These are phyloP conservation scores for Claviceps quebecensis DNA, from an alignment of 2,329 filamentous ascomycete genomes.

Conservation along the genomic window DNA sequence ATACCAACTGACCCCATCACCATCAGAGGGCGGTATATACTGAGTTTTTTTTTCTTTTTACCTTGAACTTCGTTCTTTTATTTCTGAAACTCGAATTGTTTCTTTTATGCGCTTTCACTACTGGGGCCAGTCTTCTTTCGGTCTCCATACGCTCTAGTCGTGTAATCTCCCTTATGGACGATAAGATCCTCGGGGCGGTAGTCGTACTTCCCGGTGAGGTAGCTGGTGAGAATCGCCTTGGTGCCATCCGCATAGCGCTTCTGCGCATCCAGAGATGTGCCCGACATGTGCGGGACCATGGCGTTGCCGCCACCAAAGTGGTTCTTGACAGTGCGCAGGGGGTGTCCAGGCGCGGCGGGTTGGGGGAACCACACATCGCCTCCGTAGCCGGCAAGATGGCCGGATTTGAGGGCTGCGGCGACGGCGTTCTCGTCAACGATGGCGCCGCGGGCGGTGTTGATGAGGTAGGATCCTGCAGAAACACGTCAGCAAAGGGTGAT, in stretches of 20 bases:
- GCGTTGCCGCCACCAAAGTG: conserved; percentile 94
- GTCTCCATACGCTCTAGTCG: conserved; percentile 86
- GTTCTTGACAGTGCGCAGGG: conserved; percentile 83
- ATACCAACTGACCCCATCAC: no score
- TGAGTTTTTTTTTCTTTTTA: no score
- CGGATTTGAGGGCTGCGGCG: conserved; percentile 78
- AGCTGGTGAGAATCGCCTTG: conserved; percentile 83
- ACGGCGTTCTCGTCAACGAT: conserved; percentile 99
- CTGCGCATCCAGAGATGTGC: conserved; percentile 96
- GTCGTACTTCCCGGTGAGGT: conserved; percentile 76
- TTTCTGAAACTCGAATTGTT: neutral
- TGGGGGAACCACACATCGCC: conserved; percentile 96
- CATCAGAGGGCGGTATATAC: no score
- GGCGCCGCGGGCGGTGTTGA: conserved; percentile 97
- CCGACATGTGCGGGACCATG: conserved; percentile 98
- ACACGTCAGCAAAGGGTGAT: neutral
- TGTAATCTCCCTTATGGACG: conserved; percentile 79
- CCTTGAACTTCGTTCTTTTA: neutral
- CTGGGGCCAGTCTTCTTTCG: conserved; percentile 24
- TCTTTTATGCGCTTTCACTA: conserved; percentile 14
- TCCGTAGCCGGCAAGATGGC: conserved; percentile 80
- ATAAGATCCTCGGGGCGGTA: conserved; percentile 88
- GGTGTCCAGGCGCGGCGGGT: conserved; percentile 86
- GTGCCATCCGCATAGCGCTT: conserved; percentile 76
- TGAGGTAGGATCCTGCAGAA: conserved; percentile 68